These are phyloP conservation scores for Calocera cornea DNA, from an alignment of 768 basidiomycete species.

Conservation along the genomic window DNA sequence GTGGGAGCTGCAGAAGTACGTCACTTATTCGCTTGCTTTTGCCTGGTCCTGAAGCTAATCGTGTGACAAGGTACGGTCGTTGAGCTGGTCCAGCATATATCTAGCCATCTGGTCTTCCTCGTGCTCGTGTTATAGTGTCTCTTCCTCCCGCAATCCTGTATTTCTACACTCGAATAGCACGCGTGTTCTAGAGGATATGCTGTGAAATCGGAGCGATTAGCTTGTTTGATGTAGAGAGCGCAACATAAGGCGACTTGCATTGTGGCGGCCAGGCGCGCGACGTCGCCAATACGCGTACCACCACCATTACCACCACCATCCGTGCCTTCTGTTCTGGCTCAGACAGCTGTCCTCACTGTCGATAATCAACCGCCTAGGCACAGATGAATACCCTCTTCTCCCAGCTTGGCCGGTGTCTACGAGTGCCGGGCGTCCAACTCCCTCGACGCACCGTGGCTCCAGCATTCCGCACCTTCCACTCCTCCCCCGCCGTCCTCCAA, in stretches of 20 bases:
- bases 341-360: not conserved
- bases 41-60: not conserved
- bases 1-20: slow-evolving; percentile 93
- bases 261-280: not conserved
- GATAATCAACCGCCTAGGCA: not conserved
- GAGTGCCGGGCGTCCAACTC: not conserved
- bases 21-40: slow-evolving; percentile 12
- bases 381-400: not conserved
- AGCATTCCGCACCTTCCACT: not conserved
- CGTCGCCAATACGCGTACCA: not conserved
- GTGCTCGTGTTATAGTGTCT: not conserved
- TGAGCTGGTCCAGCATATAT: not conserved
- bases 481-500: not conserved
- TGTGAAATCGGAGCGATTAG: no score
- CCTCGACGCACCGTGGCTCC: not conserved
- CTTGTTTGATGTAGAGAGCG: not conserved
- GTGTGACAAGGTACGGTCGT: not conserved
- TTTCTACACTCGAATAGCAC: not conserved
- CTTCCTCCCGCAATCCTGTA: not conserved
- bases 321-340: no score
- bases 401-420: not conserved
- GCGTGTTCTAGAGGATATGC: not conserved
- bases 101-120: no score
- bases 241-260: not conserved
- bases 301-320: not conserved